Evolutionary conservation across 2,329 filamentous ascomycete genomes (phyloP), one percentile per base, ranked within the genome.

Genomic region (Verticillium albo-atrum): DNA sequence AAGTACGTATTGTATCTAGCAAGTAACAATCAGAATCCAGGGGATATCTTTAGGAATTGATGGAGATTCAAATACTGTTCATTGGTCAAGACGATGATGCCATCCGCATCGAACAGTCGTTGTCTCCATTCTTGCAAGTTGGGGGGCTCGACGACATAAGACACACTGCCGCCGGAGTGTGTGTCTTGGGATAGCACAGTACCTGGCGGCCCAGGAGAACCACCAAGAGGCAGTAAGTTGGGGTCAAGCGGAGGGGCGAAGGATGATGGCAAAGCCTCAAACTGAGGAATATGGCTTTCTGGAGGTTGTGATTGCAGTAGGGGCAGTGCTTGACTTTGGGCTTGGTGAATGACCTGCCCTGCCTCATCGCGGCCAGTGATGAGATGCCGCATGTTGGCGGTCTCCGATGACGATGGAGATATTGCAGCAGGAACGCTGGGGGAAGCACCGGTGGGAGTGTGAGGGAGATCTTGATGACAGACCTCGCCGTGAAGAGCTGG

Each of bases 1-100:
- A 92, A 93, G 73, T 93, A 94, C 6, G 85, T 91, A 68, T 91
- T 84, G 70, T 90, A 92, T 68, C 88, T 91, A 65, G 32, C 50
- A 15, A 30, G n/a, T 17, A 14, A 12, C 17, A 14, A 25, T 28
- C 51, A 26, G 51, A 30, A 53, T n/a, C 25, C 55, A 52, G 54
- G 7, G 42, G 7, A 53, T 59, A 62, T 60, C 62, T 57, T 63
- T 50, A 50, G 28, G 58, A 57, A 26, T 60, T 14, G 25, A 4
- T 53, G 14, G 51, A 17, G 17, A 53, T 10, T 10, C 17, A 72
- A 81, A 64, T 81, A 91, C 87, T 93, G 82, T 63, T 92, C 88
- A 71, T 92, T 85, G 30, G 83, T 91, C 65, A 94, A 74, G 14
- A 87, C 82, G 61, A 93, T 89, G 53, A 82, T 83, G 52, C 89